These are phyloP conservation scores for Leccinum fallax DNA, from an alignment of 1,284 basidiomycete species.

Conservation along the genomic window DNA sequence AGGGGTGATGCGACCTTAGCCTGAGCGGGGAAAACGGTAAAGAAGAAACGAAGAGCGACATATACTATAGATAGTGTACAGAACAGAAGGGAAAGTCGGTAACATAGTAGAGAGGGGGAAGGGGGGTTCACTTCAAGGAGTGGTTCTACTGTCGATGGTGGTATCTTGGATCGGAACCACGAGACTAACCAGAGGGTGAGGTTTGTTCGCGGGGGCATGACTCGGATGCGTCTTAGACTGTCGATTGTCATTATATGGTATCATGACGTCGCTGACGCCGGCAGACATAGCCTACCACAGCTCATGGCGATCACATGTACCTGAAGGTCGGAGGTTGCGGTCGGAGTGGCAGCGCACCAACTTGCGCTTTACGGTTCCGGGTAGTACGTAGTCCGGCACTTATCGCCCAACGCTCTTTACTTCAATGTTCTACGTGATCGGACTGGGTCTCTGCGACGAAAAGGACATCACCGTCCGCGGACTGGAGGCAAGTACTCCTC, in stretches of 20 bases:
- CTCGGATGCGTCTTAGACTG: neutral
- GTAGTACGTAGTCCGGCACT: no score
- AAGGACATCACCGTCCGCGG: constrained; percentile 95
- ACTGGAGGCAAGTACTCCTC: constrained; percentile 63
- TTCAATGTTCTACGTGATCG: constrained; percentile 91
- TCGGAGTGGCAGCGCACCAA: no score
- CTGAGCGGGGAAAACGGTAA: neutral
- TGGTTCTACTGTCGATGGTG: neutral
- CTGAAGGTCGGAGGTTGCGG: no score
- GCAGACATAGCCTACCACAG: neutral
- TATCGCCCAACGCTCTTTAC: neutral
- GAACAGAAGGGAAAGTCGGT: neutral
- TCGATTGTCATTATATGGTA: neutral
- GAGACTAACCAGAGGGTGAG: neutral
- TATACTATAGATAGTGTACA: neutral
- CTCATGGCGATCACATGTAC: neutral
- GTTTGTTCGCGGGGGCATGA: neutral
- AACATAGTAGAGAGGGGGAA: neutral
- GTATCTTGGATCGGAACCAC: neutral
- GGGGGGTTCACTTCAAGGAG: neutral
- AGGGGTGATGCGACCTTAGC: neutral
- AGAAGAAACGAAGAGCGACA: neutral
- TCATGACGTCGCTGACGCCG: neutral
- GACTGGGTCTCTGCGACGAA: constrained; percentile 91
- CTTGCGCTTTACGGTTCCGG: neutral